phyloP scores from a whole-genome alignment of 164 flowering plant species.

The Houttuynia cordata region DNA sequence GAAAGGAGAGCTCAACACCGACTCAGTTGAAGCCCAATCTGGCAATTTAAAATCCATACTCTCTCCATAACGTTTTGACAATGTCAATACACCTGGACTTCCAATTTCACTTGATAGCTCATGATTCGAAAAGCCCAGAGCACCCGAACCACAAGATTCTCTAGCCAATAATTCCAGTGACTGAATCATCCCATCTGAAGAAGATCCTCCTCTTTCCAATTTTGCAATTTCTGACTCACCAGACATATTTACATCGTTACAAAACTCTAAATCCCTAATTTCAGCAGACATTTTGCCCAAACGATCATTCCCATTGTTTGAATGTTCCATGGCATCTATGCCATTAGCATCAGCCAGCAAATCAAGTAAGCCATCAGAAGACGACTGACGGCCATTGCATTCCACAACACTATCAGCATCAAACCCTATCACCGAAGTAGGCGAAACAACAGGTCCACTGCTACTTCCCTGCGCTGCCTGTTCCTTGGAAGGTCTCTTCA shows the following conservation, averaged over 20 bases:
- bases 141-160: neutral
- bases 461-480: neutral
- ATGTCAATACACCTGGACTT: constrained; percentile 25
- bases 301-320: neutral
- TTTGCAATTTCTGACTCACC: constrained; percentile 3
- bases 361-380: neutral
- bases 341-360: neutral
- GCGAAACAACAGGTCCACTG: constrained; percentile 11
- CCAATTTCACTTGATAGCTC: constrained; percentile 14
- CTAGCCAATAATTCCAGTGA: neutral
- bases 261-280: neutral
- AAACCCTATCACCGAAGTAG: constrained; percentile 13
- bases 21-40: constrained; percentile 26
- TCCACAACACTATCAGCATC: constrained; percentile 5
- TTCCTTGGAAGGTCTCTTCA: constrained; percentile 14
- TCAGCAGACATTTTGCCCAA: neutral
- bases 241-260: constrained; percentile 1
- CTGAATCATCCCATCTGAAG: neutral
- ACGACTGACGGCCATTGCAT: constrained; percentile 2
- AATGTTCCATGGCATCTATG: neutral
- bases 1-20: constrained; percentile 17
- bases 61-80: constrained; percentile 15
- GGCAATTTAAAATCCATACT: constrained; percentile 16
- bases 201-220: neutral
- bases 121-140: neutral